Evolutionary conservation across 2,329 filamentous ascomycete species (phyloP), one percentile per base, ranked within the genome.

Genomic region (Gliomastix tumulicola): DNA sequence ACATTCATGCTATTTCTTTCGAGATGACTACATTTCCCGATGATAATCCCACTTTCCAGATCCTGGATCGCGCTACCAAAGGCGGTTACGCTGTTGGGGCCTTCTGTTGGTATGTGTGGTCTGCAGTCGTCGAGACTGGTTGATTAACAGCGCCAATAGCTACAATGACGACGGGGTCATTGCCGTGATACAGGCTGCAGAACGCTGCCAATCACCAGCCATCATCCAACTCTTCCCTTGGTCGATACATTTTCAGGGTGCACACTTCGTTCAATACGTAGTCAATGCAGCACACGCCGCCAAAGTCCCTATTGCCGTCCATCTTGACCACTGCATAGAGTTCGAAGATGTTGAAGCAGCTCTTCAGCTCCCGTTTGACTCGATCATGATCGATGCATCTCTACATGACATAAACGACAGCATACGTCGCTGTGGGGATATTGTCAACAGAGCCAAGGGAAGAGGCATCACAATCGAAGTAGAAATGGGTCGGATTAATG

Each of bases 171-270:
- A 81, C 55, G 75, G 74, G 25, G 77, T 82, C 40, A 61, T 82
- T 6, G 75, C 74, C 3, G 74, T 72, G 7, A 71, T 81, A 35
- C 66, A 69, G 43, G 78, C 78, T 15, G 78, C 78, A 21, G 76
- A 81, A 57, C 62, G 63, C 25, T 76, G 76, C 43, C 61, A 63
- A 30, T 76, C 76, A 0, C 76, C 78, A 0, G 66, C 76, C 12
- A 78, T 82, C 55, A 75, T 82, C 53, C 74, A 79, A 27, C 67
- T 82, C 44, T 82, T 82, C 51, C 78, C 78, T 11, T 82, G 78
- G 78, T 76, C 77, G 0, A 60, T 80, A 25, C 60, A 70, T 31
- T 82, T 78, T 55, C 74, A 74, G 11, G 66, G 69, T 23, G 59
- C 62, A 3, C 45, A 68, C 21, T 64, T 72, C 33, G 60, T 71